Evolutionary conservation across 2,329 filamentous ascomycete species (phyloP), one percentile per base, ranked within the genome.

Genomic region (Aspergillus sojae): DNA sequence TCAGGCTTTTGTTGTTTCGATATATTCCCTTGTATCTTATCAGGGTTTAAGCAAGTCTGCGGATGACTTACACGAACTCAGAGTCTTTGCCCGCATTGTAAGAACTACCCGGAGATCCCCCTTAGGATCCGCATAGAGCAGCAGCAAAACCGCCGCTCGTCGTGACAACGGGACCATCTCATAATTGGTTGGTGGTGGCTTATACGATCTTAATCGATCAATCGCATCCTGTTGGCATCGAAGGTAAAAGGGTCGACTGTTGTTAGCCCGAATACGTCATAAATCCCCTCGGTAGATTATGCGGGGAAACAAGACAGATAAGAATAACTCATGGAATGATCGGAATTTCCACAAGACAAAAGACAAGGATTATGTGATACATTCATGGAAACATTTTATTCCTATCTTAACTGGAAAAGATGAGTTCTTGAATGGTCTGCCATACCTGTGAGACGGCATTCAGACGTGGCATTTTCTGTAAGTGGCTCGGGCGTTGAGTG

Each of bases 61-160:
- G 4, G n/a, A 12, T 41, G 28, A 70, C 70, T 68, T 78, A 82
- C 85, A 89, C 65, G 84, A 87, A 72, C 83, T 85, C 63, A 89
- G 75, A 34, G 83, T 85, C 60, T 83, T 83, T 54, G 86, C 84
- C 62, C 87, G 82, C 74, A 89, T 88, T 3, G 87, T 89, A 58
- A 89, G 80, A 19, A 89, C 85, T 11, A 89, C 85, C 65, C 85
- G 86, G 63, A 98, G 81, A 69, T 96, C 91, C 46, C 94, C 94
- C 66, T 85, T 83, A 50, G 86, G 85, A 77, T 97, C 94, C 41
- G 93, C 92, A 75, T 95, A 97, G 1, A 98, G 85, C 58, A 98
- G 85, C 56, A 98, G 85, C 60, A 98, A 81, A 46, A 98, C 94
- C 28, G 94, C 94, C 16, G 94, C 94, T 68, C 93, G 88, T 65